These are phyloP conservation scores for Oryza rufipogon DNA, from an alignment of 176 grass and related monocot species.

Conservation along the genomic window DNA sequence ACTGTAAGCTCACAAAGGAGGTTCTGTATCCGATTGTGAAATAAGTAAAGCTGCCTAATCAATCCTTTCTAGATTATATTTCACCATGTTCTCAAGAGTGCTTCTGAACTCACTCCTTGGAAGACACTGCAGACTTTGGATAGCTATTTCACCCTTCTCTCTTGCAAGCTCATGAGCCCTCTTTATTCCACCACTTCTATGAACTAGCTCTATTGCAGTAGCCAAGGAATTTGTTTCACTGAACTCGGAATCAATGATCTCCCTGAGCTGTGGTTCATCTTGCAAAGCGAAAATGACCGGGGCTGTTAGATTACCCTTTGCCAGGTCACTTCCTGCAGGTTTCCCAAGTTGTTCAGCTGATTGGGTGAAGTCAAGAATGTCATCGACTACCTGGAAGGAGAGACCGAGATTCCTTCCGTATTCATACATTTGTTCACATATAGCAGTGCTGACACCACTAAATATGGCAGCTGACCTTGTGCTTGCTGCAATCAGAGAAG, in stretches of 20 bases:
- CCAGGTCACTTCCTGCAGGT: constrained; percentile 64
- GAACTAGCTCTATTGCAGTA: constrained; percentile 63
- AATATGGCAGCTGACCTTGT: constrained; percentile 81
- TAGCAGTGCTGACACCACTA: constrained; percentile 40
- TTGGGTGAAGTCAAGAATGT: constrained; percentile 90
- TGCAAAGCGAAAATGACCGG: constrained; percentile 68
- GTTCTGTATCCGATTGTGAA: background rate
- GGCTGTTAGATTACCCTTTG: constrained; percentile 72
- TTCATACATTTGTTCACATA: constrained; percentile 76
- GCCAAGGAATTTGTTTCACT: constrained; percentile 57
- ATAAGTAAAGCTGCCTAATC: constrained; percentile 45
- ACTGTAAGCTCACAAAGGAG: constrained; percentile 2
- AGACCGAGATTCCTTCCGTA: constrained; percentile 76
- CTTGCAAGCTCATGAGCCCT: constrained; percentile 68
- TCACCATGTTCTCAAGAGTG: constrained; percentile 67
- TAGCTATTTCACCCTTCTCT: constrained; percentile 59
- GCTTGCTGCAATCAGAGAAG: constrained; percentile 76
- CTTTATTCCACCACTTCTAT: constrained; percentile 57
- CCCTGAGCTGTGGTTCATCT: constrained; percentile 59
- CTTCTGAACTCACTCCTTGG: constrained; percentile 60
- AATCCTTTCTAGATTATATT: constrained; percentile 64
- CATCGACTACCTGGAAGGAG: constrained; percentile 84
- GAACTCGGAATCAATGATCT: constrained; percentile 75
- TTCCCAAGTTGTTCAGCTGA: constrained; percentile 83
- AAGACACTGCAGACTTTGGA: constrained; percentile 61